Conservation (phyloP, 225 moss, liverwort and hornwort genomes). For the Polytrichum commune region DNA sequence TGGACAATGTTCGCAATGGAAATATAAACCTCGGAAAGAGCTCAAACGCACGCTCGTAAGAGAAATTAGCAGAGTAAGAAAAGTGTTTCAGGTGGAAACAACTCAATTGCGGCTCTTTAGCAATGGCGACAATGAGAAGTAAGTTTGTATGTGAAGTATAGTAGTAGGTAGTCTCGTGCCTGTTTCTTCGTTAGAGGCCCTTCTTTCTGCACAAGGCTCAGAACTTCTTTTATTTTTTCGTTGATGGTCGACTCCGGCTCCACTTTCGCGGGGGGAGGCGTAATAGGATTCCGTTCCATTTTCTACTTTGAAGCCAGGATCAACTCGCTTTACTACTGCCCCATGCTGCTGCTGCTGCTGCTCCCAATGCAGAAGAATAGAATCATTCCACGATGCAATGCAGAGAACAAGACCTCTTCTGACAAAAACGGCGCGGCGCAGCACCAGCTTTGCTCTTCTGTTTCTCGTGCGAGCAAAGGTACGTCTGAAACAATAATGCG, state of each 20-base stretch:
- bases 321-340: conserved; percentile 2
- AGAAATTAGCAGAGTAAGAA: too few relatives aligned
- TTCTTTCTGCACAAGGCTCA: conserved; percentile 31
- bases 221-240: conserved; percentile 28
- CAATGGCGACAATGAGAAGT: background rate
- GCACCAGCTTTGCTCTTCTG: conserved; percentile 19
- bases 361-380: background rate
- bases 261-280: conserved; percentile 20
- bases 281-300: conserved; percentile 25
- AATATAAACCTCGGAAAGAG: background rate
- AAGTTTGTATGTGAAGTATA: background rate
- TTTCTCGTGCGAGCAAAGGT: conserved; percentile 19
- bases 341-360: conserved; percentile 16
- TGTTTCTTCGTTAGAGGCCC: conserved; percentile 32
- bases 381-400: background rate
- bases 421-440: background rate
- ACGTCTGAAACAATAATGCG: conserved; percentile 19
- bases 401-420: too few relatives aligned
- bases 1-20: too few relatives aligned
- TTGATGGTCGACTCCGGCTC: conserved; percentile 24
- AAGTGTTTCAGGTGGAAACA: too few relatives aligned
- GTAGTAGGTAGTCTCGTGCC: conserved; percentile 3
- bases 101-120: background rate
- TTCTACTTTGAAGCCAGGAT: background rate
- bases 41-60: background rate